Evolutionary conservation across 805 yeast species (phyloP), one percentile per base, ranked within the genome.

Genomic region (Teunomyces atbi): DNA sequence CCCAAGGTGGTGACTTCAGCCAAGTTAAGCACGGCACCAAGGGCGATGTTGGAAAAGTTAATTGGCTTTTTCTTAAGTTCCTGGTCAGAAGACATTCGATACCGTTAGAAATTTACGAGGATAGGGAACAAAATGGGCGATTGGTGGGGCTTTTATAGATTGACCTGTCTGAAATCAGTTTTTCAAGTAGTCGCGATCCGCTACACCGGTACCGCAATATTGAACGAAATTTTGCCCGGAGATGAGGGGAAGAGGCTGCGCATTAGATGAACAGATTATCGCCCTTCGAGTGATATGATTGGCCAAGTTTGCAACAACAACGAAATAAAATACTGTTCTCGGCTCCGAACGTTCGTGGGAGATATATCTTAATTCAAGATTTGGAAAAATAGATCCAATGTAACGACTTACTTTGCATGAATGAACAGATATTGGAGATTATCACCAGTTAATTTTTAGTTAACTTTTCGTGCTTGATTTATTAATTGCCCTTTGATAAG

Each of bases 1-100:
- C 99, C 99, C 56, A 94, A 76, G 10, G 97, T 85, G 51, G 97
- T 86, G 45, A 84, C 97, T 56, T 91, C 98, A 47, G 89, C 87
- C 76, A 92, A 62, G 73, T 92, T 92, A 59, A 94, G 78, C 33
- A 90, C 96, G 1, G 97, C 98, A 52, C 99, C 99, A 50, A 94
- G 77, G 46, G 89, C 78, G 66, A 94, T 87, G 75, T 92, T 92
- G 59, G 96, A 82, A 68, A 88, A 86, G 52, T 86, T 84, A 57
- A 94, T 78, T 44, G 96, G 96, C 68, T 90, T 92, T 74, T 89
- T 90, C 66, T 89, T 74, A 47, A 83, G 62, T 49, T 69, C 39
- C 28, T 36, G 39, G 39, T 36, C 39, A n/a, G 39, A 36, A 8
- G 39, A 36, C 39, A 36, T 36, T 30, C 8, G 33, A 13, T 30